Base-by-base conservation (phyloP, 805 yeast genomes). In the Lipomyces mesembrius region DNA sequence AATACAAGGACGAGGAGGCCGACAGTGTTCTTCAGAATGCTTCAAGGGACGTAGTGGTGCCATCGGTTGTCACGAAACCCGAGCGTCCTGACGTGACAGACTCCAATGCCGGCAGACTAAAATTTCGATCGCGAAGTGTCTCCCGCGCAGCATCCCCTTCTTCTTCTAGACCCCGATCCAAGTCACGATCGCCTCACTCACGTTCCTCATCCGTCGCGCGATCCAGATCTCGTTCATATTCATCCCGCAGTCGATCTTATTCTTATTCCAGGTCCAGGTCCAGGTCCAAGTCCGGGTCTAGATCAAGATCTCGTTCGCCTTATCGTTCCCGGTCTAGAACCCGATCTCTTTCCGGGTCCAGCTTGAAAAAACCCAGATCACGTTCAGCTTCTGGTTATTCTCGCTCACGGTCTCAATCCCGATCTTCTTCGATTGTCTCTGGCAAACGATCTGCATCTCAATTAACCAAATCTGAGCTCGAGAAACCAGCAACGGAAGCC, bases 321-420 rank as follows among this genome's bases (percentile, higher is more conserved):
- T 22, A 11, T 9, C 29, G 5, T 22, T 22, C 29, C 27, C 11
- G 27, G n/a, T 51, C 27, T 25, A 11, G 54, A 14, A 29, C 25
- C 2, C 6, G 20, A 11, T 29, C 43, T 32, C 59, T 17, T 20
- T 29, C 59, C 6, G 34, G 0, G 43, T 14, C 59, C 17, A 34
- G 43, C 35, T 6, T 27, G 25, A 56, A 27, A n/a, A 56, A 27
- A n/a, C 22, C 22, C 27, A 32, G 51, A 14, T 27, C 37, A 12
- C 59, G 25, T 22, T 29, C 59, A 29, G n/a, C 22, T 32, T 37
- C 39, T 8, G 17, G 34, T 43, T 55, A 55, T 12, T 49, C 62
- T 11, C 62, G 56, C 22, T 59, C 62, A 8, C 62, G 46, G 39
- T 60, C 62, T 25, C 52, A 32, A 20, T 60, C 62, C 11, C 51